Conservation (phyloP, 495 filamentous ascomycete species). For the Melanomma pulvis-pyrius region DNA sequence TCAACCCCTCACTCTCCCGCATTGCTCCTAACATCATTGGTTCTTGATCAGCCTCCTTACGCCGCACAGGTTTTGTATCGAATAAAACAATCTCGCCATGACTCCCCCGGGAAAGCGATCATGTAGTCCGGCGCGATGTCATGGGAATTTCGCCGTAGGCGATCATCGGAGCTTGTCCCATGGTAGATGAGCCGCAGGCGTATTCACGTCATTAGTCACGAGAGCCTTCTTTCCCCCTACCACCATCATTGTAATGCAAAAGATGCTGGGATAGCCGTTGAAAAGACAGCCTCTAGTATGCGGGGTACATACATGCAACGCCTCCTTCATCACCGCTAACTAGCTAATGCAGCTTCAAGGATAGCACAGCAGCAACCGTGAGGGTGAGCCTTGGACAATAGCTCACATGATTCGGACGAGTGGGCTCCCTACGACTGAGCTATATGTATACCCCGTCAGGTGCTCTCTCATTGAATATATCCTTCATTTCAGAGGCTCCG, state of each 20-base stretch:
- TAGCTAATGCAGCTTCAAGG: not conserved
- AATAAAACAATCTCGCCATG: not conserved
- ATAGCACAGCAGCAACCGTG: not conserved
- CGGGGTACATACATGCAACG: constrained; percentile 10
- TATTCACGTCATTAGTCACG: not conserved
- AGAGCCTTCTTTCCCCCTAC: not conserved
- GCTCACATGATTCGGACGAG: no score
- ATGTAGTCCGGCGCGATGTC: not conserved
- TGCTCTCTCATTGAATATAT: not conserved
- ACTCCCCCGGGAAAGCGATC: not conserved
- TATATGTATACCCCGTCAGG: not conserved
- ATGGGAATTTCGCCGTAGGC: not conserved
- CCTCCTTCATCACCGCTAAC: not conserved
- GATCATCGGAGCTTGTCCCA: not conserved
- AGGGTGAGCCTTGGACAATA: not conserved
- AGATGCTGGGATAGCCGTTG: not conserved
- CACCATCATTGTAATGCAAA: not conserved
- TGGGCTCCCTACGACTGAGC: not conserved
- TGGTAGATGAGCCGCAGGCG: not conserved
- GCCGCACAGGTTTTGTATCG: no score
- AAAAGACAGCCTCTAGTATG: not conserved
- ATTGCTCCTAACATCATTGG: no score
- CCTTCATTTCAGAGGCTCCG: no score
- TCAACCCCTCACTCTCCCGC: no score
- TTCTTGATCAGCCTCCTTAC: no score